Evolutionary conservation across 768 basidiomycete genomes (phyloP).

Genomic region (Tulasnella sp.): DNA sequence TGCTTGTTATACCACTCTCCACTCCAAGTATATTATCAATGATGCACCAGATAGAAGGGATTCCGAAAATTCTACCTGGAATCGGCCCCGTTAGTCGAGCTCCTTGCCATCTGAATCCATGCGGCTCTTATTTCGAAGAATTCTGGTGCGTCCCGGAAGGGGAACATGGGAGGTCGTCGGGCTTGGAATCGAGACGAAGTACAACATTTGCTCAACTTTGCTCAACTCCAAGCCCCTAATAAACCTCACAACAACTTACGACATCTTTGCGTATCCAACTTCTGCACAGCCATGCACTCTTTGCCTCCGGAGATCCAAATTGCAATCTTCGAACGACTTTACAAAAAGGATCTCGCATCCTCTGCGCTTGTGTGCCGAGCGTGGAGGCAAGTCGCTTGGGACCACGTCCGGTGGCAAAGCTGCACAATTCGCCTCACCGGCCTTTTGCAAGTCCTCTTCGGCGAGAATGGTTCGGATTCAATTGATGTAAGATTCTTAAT

Average conservation of each 20-base stretch:
- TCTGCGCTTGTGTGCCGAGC: background rate
- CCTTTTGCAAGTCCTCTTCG: background rate
- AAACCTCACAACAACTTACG: background rate
- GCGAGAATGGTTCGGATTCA: background rate
- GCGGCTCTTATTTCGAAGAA: slow-evolving; percentile 74
- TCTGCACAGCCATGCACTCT: background rate
- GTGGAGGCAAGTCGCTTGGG: background rate
- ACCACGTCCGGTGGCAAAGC: background rate
- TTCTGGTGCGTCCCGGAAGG: slow-evolving; percentile 78
- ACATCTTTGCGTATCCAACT: background rate
- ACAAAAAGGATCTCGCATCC: background rate
- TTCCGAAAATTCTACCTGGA: slow-evolving; percentile 82
- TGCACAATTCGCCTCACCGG: background rate
- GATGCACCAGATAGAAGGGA: slow-evolving; percentile 68
- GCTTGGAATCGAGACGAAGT: background rate
- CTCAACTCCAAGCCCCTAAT: background rate
- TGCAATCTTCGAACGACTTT: background rate
- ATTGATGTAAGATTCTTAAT: background rate
- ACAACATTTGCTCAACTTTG: slow-evolving; percentile 2
- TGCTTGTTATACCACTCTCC: too few relatives aligned
- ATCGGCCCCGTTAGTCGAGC: background rate
- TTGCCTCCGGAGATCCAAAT: background rate
- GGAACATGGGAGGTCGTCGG: slow-evolving; percentile 27
- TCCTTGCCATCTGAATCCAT: background rate
- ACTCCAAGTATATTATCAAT: too few relatives aligned